Percentiles rank a stretch among this genome's conserved stretches.
phyloP scores from a whole-genome alignment of 305 asterid genomes.

The Fraxinus nigra region DNA sequence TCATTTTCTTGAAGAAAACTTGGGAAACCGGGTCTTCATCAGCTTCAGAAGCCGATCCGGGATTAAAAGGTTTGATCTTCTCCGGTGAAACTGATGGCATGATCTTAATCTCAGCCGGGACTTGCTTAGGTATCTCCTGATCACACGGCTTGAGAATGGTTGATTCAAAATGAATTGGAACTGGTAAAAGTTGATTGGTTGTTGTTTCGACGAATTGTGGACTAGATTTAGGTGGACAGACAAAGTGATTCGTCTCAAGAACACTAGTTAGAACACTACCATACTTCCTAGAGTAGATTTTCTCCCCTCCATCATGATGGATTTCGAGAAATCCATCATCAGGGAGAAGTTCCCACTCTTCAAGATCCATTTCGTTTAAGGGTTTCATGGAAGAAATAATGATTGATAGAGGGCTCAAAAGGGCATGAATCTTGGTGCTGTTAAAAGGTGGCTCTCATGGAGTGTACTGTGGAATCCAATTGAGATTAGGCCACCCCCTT shows the following conservation, averaged over 20 bases:
- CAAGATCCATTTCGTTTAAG: slow-evolving; percentile 46
- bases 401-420: not conserved
- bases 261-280: slow-evolving; percentile 21
- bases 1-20: slow-evolving; percentile 74
- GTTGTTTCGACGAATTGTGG: slow-evolving; percentile 40
- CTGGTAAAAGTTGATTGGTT: slow-evolving; percentile 27
- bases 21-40: slow-evolving; percentile 56
- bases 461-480: slow-evolving; percentile 26
- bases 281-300: slow-evolving; percentile 50
- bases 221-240: slow-evolving; percentile 35
- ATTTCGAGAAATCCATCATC: slow-evolving; percentile 61
- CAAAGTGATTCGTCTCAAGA: slow-evolving; percentile 63
- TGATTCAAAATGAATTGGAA: slow-evolving; percentile 25
- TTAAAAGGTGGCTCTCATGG: slow-evolving; percentile 30
- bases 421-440: not conserved
- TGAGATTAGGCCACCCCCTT: slow-evolving; percentile 11
- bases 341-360: slow-evolving; percentile 75
- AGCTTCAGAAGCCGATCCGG: slow-evolving; percentile 2
- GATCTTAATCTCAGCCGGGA: slow-evolving; percentile 19
- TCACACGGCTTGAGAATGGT: slow-evolving; percentile 6
- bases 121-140: not conserved
- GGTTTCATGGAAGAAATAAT: slow-evolving; percentile 6
- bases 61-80: slow-evolving; percentile 5
- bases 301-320: slow-evolving; percentile 51
- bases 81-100: not conserved